phyloP scores from a whole-genome alignment of 768 basidiomycete genomes.

The Phylloporus rhodoxanthus region DNA sequence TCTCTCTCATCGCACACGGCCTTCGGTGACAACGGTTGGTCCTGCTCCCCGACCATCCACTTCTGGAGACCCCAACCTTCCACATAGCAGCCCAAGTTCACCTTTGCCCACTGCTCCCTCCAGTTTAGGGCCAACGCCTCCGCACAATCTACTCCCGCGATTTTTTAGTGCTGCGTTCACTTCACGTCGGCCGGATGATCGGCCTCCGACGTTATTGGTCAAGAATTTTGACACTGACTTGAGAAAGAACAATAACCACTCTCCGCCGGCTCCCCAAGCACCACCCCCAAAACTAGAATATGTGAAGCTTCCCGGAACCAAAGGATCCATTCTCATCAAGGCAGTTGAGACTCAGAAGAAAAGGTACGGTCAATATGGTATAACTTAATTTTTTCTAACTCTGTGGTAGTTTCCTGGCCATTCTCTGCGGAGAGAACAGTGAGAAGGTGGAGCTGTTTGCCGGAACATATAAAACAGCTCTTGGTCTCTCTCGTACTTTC shows the following conservation, averaged over 20 bases:
- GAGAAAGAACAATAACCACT: constrained; percentile 28
- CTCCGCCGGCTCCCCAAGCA: constrained; percentile 40
- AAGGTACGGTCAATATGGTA: constrained; percentile 44
- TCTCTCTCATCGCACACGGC: constrained; percentile 18
- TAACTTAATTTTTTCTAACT: background rate
- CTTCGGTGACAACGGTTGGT: constrained; percentile 10
- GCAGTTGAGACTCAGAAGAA: constrained; percentile 87
- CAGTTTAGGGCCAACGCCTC: constrained; percentile 32
- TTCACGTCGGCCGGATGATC: constrained; percentile 55
- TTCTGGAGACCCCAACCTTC: constrained; percentile 26
- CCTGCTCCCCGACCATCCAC: constrained; percentile 31
- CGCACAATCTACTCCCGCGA: constrained; percentile 66
- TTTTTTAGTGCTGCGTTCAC: constrained; percentile 62
- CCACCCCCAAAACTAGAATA: constrained; percentile 86
- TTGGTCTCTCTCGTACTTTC: constrained; percentile 87
- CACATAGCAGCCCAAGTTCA: constrained; percentile 14
- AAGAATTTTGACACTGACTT: constrained; percentile 40
- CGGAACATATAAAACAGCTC: constrained; percentile 83
- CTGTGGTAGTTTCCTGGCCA: constrained; percentile 72
- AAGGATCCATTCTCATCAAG: constrained; percentile 76
- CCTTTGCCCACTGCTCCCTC: constrained; percentile 25
- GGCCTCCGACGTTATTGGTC: constrained; percentile 30
- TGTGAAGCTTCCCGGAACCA: constrained; percentile 88
- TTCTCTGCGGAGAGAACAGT: constrained; percentile 86
- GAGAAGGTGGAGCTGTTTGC: constrained; percentile 94